A percentile compares a stretch with the other conserved stretches of the same genome.
Evolutionary conservation across 2,329 filamentous ascomycete genomes (phyloP).

Genomic region (Apiospora saccharicola): DNA sequence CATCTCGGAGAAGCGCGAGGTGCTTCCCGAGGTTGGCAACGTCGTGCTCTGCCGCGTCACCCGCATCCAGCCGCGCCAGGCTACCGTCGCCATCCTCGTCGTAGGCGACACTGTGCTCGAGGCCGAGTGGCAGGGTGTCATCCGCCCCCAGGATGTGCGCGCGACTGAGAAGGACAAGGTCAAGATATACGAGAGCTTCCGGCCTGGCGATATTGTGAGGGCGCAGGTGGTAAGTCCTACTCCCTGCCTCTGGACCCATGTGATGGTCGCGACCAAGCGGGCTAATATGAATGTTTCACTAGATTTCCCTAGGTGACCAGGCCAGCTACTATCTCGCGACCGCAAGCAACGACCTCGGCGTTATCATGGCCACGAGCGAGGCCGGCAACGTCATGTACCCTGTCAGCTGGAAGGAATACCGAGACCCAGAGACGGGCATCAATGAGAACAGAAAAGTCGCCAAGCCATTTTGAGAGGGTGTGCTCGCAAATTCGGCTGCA

Average conservation of each 20-base stretch:
- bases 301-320: conserved; percentile 92
- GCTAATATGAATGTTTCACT: conserved; percentile 10
- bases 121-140: conserved; percentile 85
- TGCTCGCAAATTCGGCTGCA: conserved; percentile 3
- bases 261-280: not conserved
- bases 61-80: conserved; percentile 84
- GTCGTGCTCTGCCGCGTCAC: conserved; percentile 86
- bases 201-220: conserved; percentile 89
- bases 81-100: conserved; percentile 84
- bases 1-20: conserved; percentile 63
- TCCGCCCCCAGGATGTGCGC: conserved; percentile 88
- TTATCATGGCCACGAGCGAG: conserved; percentile 91
- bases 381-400: conserved; percentile 90
- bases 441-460: conserved; percentile 90
- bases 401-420: conserved; percentile 94
- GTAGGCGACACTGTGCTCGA: conserved; percentile 76
- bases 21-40: conserved; percentile 82
- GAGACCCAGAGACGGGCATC: conserved; percentile 78
- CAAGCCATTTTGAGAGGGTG: conserved; percentile 75
- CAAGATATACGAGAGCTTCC: conserved; percentile 87
- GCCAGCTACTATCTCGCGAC: conserved; percentile 95
- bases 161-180: conserved; percentile 97
- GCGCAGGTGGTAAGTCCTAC: conserved; percentile 75
- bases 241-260: not conserved
- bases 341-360: conserved; percentile 87